Evolutionary conservation across 2,329 filamentous ascomycete genomes (phyloP).

Genomic region (Nemania sp.): DNA sequence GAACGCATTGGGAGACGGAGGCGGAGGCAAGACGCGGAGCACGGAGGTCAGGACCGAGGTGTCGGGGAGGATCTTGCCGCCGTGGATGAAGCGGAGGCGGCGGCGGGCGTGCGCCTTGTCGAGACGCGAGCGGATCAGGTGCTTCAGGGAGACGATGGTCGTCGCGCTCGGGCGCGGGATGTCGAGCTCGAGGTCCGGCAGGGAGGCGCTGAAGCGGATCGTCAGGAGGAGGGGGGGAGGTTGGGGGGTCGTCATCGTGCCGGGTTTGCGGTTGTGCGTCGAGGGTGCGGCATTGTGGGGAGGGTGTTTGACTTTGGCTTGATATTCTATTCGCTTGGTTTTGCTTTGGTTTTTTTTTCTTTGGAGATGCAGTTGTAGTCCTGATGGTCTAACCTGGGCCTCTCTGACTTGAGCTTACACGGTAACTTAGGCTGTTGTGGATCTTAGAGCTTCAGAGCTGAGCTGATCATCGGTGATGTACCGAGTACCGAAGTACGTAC

Average conservation of each 20-base stretch:
- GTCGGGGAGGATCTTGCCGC: conserved; percentile 84
- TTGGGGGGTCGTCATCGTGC: conserved; percentile 5
- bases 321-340: no score
- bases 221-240: conserved; percentile 67
- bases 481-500: no score
- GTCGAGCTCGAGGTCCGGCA: conserved; percentile 81
- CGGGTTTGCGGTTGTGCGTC: neutral
- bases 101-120: conserved; percentile 63
- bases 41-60: conserved; percentile 68
- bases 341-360: no score
- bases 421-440: no score
- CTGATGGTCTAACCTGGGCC: no score
- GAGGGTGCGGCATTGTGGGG: neutral
- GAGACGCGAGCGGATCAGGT: conserved; percentile 75
- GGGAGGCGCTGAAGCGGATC: conserved; percentile 85
- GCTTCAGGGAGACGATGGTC: conserved; percentile 79
- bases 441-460: no score
- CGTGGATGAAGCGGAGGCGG: conserved; percentile 86
- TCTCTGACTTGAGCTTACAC: no score
- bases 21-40: conserved; percentile 65
- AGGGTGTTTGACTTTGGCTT: neutral
- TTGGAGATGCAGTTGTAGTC: no score
- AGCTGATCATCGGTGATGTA: no score
- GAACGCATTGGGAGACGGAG: conserved; percentile 52
- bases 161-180: conserved; percentile 70